Evolutionary conservation across 1,284 basidiomycete species (phyloP), one percentile per base, ranked within the genome.

Genomic region (Kalmanozyma brasiliensis): DNA sequence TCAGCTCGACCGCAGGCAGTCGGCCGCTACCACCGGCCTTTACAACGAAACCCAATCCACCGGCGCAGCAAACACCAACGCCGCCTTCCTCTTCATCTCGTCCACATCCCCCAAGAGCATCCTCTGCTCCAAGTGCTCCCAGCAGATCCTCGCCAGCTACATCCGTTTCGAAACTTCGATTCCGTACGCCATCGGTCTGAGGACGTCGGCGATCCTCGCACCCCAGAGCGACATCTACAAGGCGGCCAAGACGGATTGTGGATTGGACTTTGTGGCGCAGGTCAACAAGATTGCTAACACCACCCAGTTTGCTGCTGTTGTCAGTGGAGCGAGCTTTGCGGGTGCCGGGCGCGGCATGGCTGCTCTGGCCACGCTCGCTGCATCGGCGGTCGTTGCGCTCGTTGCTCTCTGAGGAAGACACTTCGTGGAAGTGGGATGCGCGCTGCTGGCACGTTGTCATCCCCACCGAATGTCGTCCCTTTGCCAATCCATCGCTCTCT

Each of bases 71-170:
- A 58, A 53, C 52, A 65, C 59, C 37, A 78, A 78, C 61, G 64
- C 76, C 40, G 77, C 77, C 46, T 78, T 77, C 62, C 60, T 78
- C 44, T 78, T 77, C 58, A 62, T 78, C 49, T 64, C 72, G 14
- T 66, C 70, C 0, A 49, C 32, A 6, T 49, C 55, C 20, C 56
- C 66, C 41, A 72, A 76, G 46, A 48, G 58, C 23, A 65, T 77
- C 49, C 73, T 78, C 32, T 78, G 77, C 63, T 69, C 70, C 35
- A 45, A 48, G n/a, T 78, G 77, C 72, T 55, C 75, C 13, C 64
- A 70, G 37, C 53, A 48, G 49, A 77, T 78, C 48, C 52, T 78
- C 22, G 77, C 75, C 10, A 43, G 52, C 10, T 78, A 78, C 62
- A 78, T 78, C 62, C 52, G 62, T 43, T 78, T 78, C 22, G 77